Evolutionary conservation across 306 rosid species (phyloP).

Genomic region (Vigna nakashimae): DNA sequence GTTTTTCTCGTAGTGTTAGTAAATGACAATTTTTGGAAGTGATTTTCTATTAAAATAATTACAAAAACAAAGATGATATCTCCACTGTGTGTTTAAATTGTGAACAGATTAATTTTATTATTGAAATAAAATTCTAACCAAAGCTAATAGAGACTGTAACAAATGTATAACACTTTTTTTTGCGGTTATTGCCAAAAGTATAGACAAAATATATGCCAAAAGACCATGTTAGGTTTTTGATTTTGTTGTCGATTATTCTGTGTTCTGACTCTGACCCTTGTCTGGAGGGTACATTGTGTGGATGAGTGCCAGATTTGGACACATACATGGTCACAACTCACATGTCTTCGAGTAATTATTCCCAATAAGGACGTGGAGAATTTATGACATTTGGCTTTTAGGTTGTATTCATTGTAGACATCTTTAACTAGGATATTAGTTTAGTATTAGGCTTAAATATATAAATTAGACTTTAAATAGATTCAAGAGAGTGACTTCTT

Average conservation of each 20-base stretch:
- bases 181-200: not conserved
- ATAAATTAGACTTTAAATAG: too few species aligned
- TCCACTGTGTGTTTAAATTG: not conserved
- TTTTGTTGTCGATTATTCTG: conserved; percentile 35
- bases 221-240: conserved; percentile 25
- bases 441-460: too few species aligned
- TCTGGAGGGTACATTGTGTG: conserved; percentile 23
- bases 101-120: not conserved
- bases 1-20: not conserved
- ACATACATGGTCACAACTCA: conserved; percentile 40
- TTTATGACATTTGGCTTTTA: conserved; percentile 34
- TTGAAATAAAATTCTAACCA: not conserved
- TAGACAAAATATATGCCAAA: not conserved
- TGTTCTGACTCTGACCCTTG: conserved; percentile 52
- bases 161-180: not conserved
- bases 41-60: not conserved
- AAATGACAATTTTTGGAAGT: not conserved
- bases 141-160: not conserved
- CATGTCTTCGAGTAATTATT: conserved; percentile 42
- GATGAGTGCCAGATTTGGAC: conserved; percentile 43
- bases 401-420: not conserved
- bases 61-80: not conserved
- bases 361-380: conserved; percentile 22
- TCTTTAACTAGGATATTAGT: too few species aligned
- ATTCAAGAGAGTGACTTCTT: too few species aligned